Evolutionary conservation across 2,329 filamentous ascomycete species (phyloP), one percentile per base, ranked within the genome.

Genomic region (Fusarium miscanthi): DNA sequence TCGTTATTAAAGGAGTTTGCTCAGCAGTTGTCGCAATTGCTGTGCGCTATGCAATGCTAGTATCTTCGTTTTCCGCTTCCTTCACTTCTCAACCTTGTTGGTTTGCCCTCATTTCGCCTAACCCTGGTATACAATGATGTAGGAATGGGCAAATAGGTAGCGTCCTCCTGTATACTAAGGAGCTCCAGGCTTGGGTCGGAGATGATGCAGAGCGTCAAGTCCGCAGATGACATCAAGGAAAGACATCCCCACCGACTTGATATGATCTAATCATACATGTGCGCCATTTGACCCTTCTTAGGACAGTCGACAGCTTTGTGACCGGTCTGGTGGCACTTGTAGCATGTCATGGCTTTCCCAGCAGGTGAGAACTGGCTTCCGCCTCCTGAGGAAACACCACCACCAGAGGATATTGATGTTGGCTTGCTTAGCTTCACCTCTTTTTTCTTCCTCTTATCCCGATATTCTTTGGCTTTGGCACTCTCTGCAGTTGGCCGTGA

Each of bases 381-480:
- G 23, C 80, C 81, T 4, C 74, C 77, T 9, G 78, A 77, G n/a
- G 91, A 93, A 48, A 93, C 76, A 31, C 70, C 76, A 33, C 80
- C 81, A 4, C 74, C 76, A 5, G 78, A 77, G 6, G 78, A 77
- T 51, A 93, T 89, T 3, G 89, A 91, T 8, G 85, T 87, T 62
- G 91, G 78, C 30, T 85, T 85, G 76, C 91, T 91, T 62, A 94
- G 81, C 68, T 91, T 91, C 57, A 93, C 85, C 61, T 92, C 89
- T 79, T 91, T 92, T 79, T 90, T 90, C 75, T 88, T 87, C 48
- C 90, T 84, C 77, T 87, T 86, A 45, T 89, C 87, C 12, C 88
- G 87, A 23, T 91, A 80, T 72, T 89, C 84, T 70, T 86, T 84
- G 11, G 82, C 81, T 40, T 78, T 81, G 37, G 53, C 31, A 43